Conservation (phyloP, 768 basidiomycete genomes). For the Agrocybe chaxingu region DNA sequence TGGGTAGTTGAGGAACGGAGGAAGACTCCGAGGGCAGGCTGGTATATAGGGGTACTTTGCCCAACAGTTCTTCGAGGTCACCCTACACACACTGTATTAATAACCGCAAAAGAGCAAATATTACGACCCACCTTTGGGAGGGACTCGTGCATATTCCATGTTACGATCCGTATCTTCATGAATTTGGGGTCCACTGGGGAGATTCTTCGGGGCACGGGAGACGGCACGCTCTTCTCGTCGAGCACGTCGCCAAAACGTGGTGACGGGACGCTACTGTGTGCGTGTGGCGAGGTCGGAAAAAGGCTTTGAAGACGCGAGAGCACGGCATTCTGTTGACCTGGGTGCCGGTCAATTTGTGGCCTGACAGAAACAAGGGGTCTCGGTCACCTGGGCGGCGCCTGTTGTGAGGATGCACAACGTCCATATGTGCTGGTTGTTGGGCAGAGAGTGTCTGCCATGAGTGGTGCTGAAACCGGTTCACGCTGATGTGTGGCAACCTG, state of each 20-base stretch:
- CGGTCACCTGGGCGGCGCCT: no score
- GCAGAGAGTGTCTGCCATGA: no score
- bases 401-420: no score
- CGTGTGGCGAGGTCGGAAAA: slow-evolving; percentile 30
- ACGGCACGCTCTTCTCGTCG: slow-evolving; percentile 7
- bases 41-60: slow-evolving; percentile 48
- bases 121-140: slow-evolving; percentile 56
- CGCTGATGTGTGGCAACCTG: no score
- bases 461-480: no score
- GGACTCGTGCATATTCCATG: slow-evolving; percentile 88
- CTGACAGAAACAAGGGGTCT: no score
- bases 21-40: slow-evolving; percentile 21
- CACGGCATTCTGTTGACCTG: slow-evolving; percentile 34
- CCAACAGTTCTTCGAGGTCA: slow-evolving; percentile 69
- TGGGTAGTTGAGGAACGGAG: slow-evolving; percentile 43
- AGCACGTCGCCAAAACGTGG: slow-evolving; percentile 8
- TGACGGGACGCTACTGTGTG: background rate
- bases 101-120: background rate
- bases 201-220: slow-evolving; percentile 19
- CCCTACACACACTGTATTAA: slow-evolving; percentile 42
- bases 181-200: slow-evolving; percentile 31
- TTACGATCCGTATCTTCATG: slow-evolving; percentile 67
- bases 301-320: slow-evolving; percentile 51
- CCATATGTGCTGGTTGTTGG: no score
- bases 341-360: no score